Conservation (phyloP, 371 early-diverging fungal genomes). For the Circinella umbellata region DNA sequence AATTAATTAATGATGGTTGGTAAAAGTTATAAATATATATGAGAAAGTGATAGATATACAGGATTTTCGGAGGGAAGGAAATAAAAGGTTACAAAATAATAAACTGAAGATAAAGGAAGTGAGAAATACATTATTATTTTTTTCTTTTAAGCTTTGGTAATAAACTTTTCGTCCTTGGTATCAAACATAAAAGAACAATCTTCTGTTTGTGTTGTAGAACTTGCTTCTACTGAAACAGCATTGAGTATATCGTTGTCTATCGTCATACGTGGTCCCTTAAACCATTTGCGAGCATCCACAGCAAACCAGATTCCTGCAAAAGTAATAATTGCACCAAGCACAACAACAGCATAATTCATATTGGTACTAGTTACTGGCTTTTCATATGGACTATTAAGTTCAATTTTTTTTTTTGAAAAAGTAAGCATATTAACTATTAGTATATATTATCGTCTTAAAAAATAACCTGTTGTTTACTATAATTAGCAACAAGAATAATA, state of each 20-base stretch:
- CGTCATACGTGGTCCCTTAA: background rate
- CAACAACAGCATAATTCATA: constrained; percentile 61
- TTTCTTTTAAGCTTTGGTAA: background rate
- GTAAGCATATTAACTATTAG: constrained; percentile 2
- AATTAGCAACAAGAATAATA: too few species aligned
- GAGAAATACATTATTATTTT: too few species aligned
- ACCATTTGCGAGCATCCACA: constrained; percentile 14
- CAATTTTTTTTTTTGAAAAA: too few species aligned
- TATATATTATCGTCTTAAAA: too few species aligned
- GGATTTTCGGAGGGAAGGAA: too few species aligned
- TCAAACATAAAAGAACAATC: background rate
- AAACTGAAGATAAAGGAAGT: too few species aligned
- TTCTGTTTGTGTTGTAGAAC: background rate
- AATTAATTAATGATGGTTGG: too few species aligned
- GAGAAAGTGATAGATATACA: too few species aligned
- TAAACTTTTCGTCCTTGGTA: background rate
- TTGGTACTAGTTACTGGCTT: constrained; percentile 40
- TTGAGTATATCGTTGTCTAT: background rate
- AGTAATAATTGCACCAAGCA: constrained; percentile 36
- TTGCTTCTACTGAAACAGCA: background rate
- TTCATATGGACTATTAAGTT: constrained; percentile 48
- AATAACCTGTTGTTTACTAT: too few species aligned
- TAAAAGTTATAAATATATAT: too few species aligned
- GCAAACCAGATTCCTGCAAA: constrained; percentile 24
- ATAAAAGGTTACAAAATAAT: too few species aligned